Percentiles rank a stretch among this genome's conserved stretches.
phyloP scores from a whole-genome alignment of 345 rosid genomes.

The Turnera subulata region DNA sequence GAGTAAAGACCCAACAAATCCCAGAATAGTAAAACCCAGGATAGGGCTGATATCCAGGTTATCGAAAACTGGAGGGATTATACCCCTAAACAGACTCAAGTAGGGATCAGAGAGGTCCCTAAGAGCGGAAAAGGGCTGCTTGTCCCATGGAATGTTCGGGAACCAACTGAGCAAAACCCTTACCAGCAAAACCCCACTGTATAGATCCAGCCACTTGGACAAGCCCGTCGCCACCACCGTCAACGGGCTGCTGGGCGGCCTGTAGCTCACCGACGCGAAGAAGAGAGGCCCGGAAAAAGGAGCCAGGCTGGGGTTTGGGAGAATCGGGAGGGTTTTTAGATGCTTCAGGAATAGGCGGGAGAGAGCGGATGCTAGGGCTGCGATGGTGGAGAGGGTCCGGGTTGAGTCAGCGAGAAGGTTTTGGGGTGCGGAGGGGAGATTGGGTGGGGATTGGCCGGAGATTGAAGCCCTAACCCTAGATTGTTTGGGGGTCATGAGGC shows the following conservation, averaged over 20 bases:
- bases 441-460: conserved; percentile 5
- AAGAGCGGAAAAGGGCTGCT: conserved; percentile 76
- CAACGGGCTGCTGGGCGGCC: conserved; percentile 62
- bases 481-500: background rate
- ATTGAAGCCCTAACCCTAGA: conserved; percentile 13
- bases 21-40: conserved; percentile 76
- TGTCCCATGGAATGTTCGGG: conserved; percentile 89
- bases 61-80: conserved; percentile 74
- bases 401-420: conserved; percentile 17
- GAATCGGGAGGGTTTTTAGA: conserved; percentile 14
- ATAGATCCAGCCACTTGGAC: conserved; percentile 83
- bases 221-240: conserved; percentile 82
- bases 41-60: conserved; percentile 83
- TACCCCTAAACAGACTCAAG: conserved; percentile 74
- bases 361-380: conserved; percentile 8
- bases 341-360: conserved; percentile 7
- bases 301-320: conserved; percentile 24
- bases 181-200: conserved; percentile 84
- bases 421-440: background rate
- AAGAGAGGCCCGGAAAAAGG: conserved; percentile 43
- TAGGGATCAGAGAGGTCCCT: conserved; percentile 88
- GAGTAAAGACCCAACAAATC: conserved; percentile 65
- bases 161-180: conserved; percentile 96
- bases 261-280: conserved; percentile 56
- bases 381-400: conserved; percentile 20